phyloP scores from a whole-genome alignment of 495 filamentous ascomycete genomes.

The Poronia punctata region DNA sequence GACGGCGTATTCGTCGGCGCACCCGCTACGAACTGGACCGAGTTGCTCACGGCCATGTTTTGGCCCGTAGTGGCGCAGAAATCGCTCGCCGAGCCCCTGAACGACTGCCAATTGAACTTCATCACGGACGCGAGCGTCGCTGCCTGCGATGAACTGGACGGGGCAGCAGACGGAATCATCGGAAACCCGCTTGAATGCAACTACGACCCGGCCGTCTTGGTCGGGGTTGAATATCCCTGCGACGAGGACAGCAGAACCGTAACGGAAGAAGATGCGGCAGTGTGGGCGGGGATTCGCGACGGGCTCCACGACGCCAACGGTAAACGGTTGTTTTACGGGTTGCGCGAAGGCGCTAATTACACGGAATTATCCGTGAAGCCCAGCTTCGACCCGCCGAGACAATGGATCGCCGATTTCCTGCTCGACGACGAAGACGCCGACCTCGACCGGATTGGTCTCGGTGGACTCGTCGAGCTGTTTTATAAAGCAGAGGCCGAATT shows the following conservation, averaged over 20 bases:
- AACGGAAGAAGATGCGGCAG: conserved; percentile 13
- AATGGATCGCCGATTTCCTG: conserved; percentile 20
- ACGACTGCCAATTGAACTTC: conserved; percentile 18
- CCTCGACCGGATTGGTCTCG: conserved; percentile 19
- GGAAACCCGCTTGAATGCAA: conserved; percentile 27
- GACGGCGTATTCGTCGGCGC: conserved; percentile 55
- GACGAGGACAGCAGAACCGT: conserved; percentile 21
- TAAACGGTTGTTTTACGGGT: conserved; percentile 14
- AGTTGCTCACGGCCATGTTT: conserved; percentile 14
- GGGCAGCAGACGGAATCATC: conserved; percentile 33
- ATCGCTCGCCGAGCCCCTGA: conserved; percentile 6
- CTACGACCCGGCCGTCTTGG: conserved; percentile 27
- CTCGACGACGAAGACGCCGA: conserved; percentile 10
- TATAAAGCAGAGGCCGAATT: conserved; percentile 23
- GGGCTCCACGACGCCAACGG: conserved; percentile 9
- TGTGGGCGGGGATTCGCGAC: conserved; percentile 35
- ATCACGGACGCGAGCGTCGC: conserved; percentile 22
- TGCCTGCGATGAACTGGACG: conserved; percentile 34
- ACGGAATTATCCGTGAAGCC: conserved; percentile 2
- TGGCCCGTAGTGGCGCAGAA: conserved; percentile 26
- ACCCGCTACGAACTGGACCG: conserved; percentile 31
- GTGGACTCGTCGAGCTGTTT: conserved; percentile 22
- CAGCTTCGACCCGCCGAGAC: conserved; percentile 10
- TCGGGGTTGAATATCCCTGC: conserved; percentile 22
- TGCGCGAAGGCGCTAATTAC: conserved; percentile 21